A percentile compares a stretch with the other conserved stretches of the same genome.
phyloP scores from a whole-genome alignment of 805 yeast species.

The Sungouiozyma intestinalis region DNA sequence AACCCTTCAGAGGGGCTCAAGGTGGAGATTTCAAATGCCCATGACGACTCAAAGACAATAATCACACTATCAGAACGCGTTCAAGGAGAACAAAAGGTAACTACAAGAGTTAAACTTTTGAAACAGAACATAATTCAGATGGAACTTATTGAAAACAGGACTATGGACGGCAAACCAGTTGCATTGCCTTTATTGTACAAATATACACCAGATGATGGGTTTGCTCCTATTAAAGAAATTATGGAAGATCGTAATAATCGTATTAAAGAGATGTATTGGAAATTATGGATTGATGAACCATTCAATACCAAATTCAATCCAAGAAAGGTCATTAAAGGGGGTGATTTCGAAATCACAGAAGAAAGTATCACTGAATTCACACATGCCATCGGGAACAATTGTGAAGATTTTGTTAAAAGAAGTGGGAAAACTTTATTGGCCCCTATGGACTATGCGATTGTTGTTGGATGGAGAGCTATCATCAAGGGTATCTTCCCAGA shows the following conservation, averaged over 20 bases:
- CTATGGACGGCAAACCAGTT: conserved; percentile 64
- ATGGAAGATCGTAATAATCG: conserved; percentile 86
- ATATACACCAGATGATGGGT: conserved; percentile 81
- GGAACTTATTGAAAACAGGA: conserved; percentile 77
- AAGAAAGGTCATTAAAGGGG: conserved; percentile 61
- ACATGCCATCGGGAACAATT: conserved; percentile 93
- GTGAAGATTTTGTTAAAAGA: conserved; percentile 90
- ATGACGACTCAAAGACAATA: conserved; percentile 43
- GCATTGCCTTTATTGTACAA: conserved; percentile 68
- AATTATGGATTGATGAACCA: conserved; percentile 77
- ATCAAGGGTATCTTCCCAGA: conserved; percentile 97
- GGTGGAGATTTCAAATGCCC: conserved; percentile 48
- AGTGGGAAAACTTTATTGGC: conserved; percentile 77
- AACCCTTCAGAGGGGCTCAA: conserved; percentile 58
- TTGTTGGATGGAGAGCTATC: conserved; percentile 96
- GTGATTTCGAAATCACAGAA: conserved; percentile 53
- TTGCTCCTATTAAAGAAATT: conserved; percentile 85
- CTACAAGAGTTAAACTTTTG: conserved; percentile 49
- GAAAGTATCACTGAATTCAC: conserved; percentile 84
- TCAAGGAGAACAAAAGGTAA: conserved; percentile 59
- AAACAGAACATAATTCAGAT: conserved; percentile 49
- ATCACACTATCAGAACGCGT: conserved; percentile 60
- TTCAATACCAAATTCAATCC: conserved; percentile 58
- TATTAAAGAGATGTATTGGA: conserved; percentile 96
- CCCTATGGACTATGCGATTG: conserved; percentile 99